These are phyloP conservation scores for Diutina siamensis DNA, from an alignment of 1,139 yeast species.

Conservation along the genomic window DNA sequence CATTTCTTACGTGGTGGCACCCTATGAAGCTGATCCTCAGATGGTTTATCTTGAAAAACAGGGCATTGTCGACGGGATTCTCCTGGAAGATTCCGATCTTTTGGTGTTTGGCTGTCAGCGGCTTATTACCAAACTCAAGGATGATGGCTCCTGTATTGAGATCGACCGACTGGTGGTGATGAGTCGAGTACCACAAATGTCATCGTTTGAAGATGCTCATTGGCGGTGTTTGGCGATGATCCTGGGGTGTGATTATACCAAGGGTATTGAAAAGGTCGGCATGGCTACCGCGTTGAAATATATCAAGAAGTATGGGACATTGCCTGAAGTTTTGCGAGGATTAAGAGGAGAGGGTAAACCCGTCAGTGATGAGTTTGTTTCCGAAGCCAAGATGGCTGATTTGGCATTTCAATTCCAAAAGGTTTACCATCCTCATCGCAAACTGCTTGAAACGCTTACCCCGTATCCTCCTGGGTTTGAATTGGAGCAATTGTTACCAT, in stretches of 20 bases:
- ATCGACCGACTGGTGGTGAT: conserved; percentile 45
- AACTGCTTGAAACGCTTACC: conserved; percentile 43
- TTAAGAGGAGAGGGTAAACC: conserved; percentile 53
- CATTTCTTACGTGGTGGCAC: conserved; percentile 81
- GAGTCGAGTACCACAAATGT: conserved; percentile 35
- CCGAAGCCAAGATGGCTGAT: conserved; percentile 56
- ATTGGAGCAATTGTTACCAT: conserved; percentile 20
- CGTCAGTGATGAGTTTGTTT: conserved; percentile 47
- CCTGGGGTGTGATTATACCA: conserved; percentile 93
- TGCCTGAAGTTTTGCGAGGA: conserved; percentile 45
- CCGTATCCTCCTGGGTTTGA: conserved; percentile 35
- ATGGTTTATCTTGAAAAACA: conserved; percentile 77
- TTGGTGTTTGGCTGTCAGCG: conserved; percentile 75
- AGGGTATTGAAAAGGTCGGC: conserved; percentile 77
- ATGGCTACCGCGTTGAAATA: conserved; percentile 62
- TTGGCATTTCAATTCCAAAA: conserved; percentile 79
- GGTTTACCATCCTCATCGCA: conserved; percentile 59
- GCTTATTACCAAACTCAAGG: conserved; percentile 72
- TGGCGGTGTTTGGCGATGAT: conserved; percentile 71
- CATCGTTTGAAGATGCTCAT: conserved; percentile 41
- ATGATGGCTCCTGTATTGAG: conserved; percentile 64
- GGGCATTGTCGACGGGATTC: conserved; percentile 72
- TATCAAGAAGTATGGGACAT: conserved; percentile 38
- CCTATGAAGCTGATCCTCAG: conserved; percentile 97
- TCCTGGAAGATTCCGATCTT: conserved; percentile 92